These are phyloP conservation scores for Phytophthora pistaciae DNA, from an alignment of 352 stramenopile species.

Conservation along the genomic window DNA sequence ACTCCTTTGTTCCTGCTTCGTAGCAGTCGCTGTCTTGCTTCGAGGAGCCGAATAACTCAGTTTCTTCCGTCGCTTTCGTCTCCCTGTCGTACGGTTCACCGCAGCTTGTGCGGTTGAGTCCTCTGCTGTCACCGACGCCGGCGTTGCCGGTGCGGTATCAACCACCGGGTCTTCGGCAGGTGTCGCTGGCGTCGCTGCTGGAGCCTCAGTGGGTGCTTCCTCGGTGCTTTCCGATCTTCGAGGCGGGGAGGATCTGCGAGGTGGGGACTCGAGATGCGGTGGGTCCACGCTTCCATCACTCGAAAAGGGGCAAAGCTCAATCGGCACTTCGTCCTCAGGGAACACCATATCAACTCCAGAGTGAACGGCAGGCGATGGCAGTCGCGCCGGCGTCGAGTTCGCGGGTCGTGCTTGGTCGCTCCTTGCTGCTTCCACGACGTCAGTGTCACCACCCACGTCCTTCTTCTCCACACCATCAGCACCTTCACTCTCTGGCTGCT, in stretches of 20 bases:
- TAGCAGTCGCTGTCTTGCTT: constrained; percentile 22
- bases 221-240: constrained; percentile 3
- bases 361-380: constrained; percentile 26
- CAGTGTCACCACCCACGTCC: neutral
- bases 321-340: constrained; percentile 40
- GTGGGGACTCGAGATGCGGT: constrained; percentile 7
- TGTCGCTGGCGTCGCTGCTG: constrained; percentile 1
- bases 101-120: constrained; percentile 5
- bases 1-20: constrained; percentile 28
- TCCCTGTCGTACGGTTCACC: constrained; percentile 15
- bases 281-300: constrained; percentile 47
- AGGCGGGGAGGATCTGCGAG: neutral
- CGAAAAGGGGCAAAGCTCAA: constrained; percentile 43
- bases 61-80: constrained; percentile 60
- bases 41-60: constrained; percentile 39
- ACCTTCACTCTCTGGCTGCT: neutral
- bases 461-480: constrained; percentile 5
- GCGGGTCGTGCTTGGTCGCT: neutral
- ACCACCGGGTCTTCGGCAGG: constrained; percentile 1
- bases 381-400: neutral
- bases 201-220: constrained; percentile 5
- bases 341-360: constrained; percentile 36
- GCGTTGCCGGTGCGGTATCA: constrained; percentile 8
- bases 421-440: neutral
- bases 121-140: constrained; percentile 17